Evolutionary conservation across 805 yeast species (phyloP).

Genomic region (Kluyveromyces aestuarii): DNA sequence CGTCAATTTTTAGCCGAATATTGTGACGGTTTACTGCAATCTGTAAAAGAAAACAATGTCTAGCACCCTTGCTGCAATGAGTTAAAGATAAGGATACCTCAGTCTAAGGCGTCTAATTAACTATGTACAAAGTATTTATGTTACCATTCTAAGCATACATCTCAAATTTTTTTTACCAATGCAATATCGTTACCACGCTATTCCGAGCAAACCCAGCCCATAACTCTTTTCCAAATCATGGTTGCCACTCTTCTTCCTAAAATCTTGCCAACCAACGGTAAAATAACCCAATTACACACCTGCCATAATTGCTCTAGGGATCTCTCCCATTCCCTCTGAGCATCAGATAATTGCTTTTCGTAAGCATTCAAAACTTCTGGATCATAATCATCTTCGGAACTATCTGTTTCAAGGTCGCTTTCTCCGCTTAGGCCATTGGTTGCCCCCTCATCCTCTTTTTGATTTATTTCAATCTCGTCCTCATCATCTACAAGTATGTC

Average conservation of each 20-base stretch:
- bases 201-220: slow-evolving; percentile 8
- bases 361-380: slow-evolving; percentile 9
- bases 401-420: neutral
- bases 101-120: neutral
- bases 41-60: neutral
- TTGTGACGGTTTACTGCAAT: neutral
- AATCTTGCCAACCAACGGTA: slow-evolving; percentile 60
- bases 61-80: neutral
- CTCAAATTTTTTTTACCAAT: neutral
- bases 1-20: neutral
- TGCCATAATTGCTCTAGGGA: slow-evolving; percentile 49
- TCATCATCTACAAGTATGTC: neutral
- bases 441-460: neutral
- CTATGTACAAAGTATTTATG: neutral
- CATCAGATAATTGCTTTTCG: slow-evolving; percentile 30
- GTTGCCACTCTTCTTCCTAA: slow-evolving; percentile 54
- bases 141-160: neutral
- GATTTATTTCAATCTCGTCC: neutral
- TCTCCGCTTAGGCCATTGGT: slow-evolving; percentile 1
- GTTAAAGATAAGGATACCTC: neutral
- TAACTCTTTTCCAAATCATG: slow-evolving; percentile 20
- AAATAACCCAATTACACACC: slow-evolving; percentile 47
- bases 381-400: slow-evolving; percentile 7
- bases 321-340: slow-evolving; percentile 70
- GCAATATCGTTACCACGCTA: neutral